Evolutionary conservation across 2,329 filamentous ascomycete genomes (phyloP), one percentile per base, ranked within the genome.

Genomic region (Fusarium haematococcum): DNA sequence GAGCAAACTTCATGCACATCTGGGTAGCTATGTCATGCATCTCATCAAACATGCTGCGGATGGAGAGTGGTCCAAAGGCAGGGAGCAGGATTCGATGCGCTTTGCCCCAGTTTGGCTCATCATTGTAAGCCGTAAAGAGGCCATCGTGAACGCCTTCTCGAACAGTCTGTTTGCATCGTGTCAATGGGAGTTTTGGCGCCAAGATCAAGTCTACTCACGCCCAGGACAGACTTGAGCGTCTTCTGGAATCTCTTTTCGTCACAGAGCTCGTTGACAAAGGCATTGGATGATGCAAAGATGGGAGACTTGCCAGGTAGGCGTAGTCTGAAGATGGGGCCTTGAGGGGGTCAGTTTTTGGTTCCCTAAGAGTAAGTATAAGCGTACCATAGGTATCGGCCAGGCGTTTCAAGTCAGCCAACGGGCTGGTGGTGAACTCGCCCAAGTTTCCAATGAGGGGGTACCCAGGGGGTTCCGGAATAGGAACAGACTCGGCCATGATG

Each of bases 11-110:
- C 82, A 93, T 85, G 11, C 88, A 87, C 59, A 94, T 81, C 78
- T 94, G 92, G 1, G 86, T 85, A 6, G 91, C 88, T 69, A 94
- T 90, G 74, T 94, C 92, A 71, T 91, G 86, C 90, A 92, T 92
- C 76, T 91, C 90, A 69, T 88, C 86, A 70, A 92, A 94, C 92
- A 94, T 94, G 65, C 82, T 84, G 39, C 89, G 87, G 75, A 95
- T 94, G 2, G 89, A 86, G 25, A 94, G 80, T 0, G 92, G 92
- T 0, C 92, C 92, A 79, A 94, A 94, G 3, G 91, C 91, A 0
- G 92, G 92, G 77, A 92, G 88, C 63, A 94, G 83, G 18, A 91
- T 83, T 25, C 91, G 84, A 77, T 94, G 89, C 32, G 93, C 92
- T 72, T 92, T 87, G 30, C 88, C 90, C 92, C 92, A 94, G 76